Evolutionary conservation across 805 yeast genomes (phyloP).

Genomic region (Candida ponderosae): DNA sequence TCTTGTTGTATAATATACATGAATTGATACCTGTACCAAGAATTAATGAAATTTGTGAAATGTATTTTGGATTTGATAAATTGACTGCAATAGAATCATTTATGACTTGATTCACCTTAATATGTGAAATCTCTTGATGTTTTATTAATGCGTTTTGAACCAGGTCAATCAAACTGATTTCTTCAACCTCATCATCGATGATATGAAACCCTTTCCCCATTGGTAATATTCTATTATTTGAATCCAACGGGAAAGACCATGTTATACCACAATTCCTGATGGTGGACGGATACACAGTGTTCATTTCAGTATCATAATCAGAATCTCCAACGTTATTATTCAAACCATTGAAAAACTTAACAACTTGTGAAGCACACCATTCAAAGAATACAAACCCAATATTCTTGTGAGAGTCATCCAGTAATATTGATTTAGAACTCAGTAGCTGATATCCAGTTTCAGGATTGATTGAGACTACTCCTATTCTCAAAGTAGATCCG

Average conservation of each 20-base stretch:
- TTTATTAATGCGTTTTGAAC: slow-evolving; percentile 31
- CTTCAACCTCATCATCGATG: slow-evolving; percentile 28
- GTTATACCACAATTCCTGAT: slow-evolving; percentile 38
- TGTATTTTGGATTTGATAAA: slow-evolving; percentile 32
- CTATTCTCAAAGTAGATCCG: slow-evolving; percentile 44
- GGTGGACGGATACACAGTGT: too few species aligned
- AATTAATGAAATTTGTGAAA: slow-evolving; percentile 41
- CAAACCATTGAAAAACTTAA: too few species aligned
- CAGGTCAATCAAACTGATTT: slow-evolving; percentile 32
- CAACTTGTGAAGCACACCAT: slow-evolving; percentile 29
- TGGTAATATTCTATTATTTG: slow-evolving; percentile 32
- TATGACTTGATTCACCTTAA: slow-evolving; percentile 32
- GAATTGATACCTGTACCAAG: slow-evolving; percentile 65
- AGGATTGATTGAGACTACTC: slow-evolving; percentile 11
- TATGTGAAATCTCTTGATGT: slow-evolving; percentile 9
- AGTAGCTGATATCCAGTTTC: slow-evolving; percentile 8
- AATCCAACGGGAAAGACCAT: slow-evolving; percentile 50
- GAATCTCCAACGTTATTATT: background rate
- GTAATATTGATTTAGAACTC: too few species aligned
- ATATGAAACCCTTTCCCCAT: slow-evolving; percentile 59
- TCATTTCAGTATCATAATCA: background rate
- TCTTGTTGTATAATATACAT: slow-evolving; percentile 27
- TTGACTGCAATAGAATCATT: slow-evolving; percentile 65
- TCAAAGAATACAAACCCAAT: slow-evolving; percentile 36
- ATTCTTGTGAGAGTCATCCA: slow-evolving; percentile 22